Base-by-base conservation (phyloP, 1,284 basidiomycete species). In the Microbotryum lychnidis-dioicae region DNA sequence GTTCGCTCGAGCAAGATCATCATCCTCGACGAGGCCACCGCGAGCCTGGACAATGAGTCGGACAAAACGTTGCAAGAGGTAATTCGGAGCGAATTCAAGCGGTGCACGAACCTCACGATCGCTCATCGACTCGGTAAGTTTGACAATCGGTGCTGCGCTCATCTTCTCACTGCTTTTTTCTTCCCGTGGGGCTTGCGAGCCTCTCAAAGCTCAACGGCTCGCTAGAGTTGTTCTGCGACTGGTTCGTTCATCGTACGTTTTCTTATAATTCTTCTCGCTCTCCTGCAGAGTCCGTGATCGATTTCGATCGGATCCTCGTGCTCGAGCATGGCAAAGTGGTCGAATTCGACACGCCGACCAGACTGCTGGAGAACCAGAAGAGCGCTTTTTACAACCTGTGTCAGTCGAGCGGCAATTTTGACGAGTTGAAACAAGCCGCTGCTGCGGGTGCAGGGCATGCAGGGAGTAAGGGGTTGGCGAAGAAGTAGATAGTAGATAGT, bases 1-100 rank as follows among this genome's bases (percentile, higher is more conserved):
- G 74, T 76, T 6, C 68, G 67, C 12, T 46, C 51, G 31, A 54
- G 52, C 21, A 54, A 51, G 31, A 48, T 69, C 45, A 33, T 69
- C 37, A 64, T 66, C 25, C 78, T 23, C 51, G 47, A 37, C 47
- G 21, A 47, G n/a, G 61, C 63, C 56, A 58, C 67, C 2, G 65
- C 67, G 0, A 60, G 56, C 4, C 54, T 70, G 42, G 69, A 70
- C 54, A 58, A 65, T 46, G 63, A 67, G 33, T 63, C 66, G 2
- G 68, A 69, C 53, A 44, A 29, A 10, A 31, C 59, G 21, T 60
- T 68, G 12, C 68, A 69, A 50, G 52, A 54, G 18, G 64, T 64
- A 9, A 64, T 70, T 46, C 68, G 66, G 1, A 63, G 63, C 31
- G 63, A 69, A 50, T 70, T 70, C 27, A 49, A 33, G 3, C 61